phyloP scores from a whole-genome alignment of 2,329 filamentous ascomycete species.

The Aspergillus fructus region DNA sequence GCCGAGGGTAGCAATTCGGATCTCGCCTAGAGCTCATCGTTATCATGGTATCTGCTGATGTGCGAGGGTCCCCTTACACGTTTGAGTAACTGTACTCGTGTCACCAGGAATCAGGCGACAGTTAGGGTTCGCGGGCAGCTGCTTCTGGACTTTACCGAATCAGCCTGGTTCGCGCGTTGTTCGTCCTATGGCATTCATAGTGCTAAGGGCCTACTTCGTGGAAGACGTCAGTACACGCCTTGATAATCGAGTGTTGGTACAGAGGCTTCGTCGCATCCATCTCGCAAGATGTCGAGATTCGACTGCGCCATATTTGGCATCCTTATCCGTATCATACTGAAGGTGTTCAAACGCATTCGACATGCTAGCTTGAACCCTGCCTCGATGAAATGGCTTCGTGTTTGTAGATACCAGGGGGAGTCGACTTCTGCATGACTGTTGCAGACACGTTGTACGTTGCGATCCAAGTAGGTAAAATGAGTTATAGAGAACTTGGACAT shows the following conservation, averaged over 20 bases:
- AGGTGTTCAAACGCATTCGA: too few species aligned
- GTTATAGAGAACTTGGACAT: not conserved
- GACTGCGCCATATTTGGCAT: not conserved
- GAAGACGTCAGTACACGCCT: not conserved
- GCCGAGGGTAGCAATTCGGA: slow-evolving; percentile 33
- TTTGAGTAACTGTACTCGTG: slow-evolving; percentile 39
- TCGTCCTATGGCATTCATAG: slow-evolving; percentile 42
- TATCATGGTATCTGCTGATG: slow-evolving; percentile 46
- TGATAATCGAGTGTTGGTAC: not conserved
- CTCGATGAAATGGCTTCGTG: too few species aligned
- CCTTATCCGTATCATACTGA: too few species aligned
- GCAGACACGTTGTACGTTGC: too few species aligned
- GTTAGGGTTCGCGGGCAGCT: slow-evolving; percentile 43
- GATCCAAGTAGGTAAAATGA: not conserved
- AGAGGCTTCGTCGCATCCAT: not conserved
- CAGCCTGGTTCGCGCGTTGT: slow-evolving; percentile 47
- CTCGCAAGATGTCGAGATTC: not conserved
- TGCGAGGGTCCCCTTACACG: slow-evolving; percentile 25
- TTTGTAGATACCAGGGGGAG: too few species aligned
- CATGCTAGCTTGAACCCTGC: too few species aligned
- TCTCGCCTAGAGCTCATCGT: slow-evolving; percentile 53
- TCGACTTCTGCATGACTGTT: too few species aligned
- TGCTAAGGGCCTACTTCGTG: not conserved
- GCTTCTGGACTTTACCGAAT: slow-evolving; percentile 43
- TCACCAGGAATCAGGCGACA: slow-evolving; percentile 38